Base-by-base conservation (phyloP, 129 eudicot genomes). In the Lonicera japonica region DNA sequence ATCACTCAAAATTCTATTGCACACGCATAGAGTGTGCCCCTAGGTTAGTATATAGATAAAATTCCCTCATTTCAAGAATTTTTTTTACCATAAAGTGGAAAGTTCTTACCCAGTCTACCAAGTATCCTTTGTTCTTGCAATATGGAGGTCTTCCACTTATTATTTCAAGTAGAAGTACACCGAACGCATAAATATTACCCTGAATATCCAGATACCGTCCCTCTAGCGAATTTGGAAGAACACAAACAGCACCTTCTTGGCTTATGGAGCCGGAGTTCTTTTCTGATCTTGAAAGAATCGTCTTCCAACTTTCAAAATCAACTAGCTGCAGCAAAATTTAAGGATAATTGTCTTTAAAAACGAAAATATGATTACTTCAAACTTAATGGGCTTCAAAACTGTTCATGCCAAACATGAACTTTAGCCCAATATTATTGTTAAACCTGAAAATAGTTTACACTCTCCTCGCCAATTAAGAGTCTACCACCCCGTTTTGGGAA, bases 261-360 rank as follows among this genome's bases (percentile, higher is more conserved):
- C 86, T 71, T n/a, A 91, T 75, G 19, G 77, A 65, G 11, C 80
- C 73, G 8, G 90, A 82, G 66, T 72, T 82, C 71, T 80, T 87
- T 67, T 80, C 99, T 29, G 95, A 88, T 79, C 92, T 76, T 36
- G 86, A 83, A 60, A 82, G 70, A 63, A 88, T 71, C 4, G 82
- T 77, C 70, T 82, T 92, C 99, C 99, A 88, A 43, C 96, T 77
- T 55, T 92, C 99, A 73, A 92, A 85, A 83, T 92, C 96, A 60
- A 92, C 92, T 51, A 92, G 79, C 99, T 92, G 81, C 71, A 77
- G 36, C 5, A 29, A 15, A 45, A 46, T 60, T 38, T 39, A 25
- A 56, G 36, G 55, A 72, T 61, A 62, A 60, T 0, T 40, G 7
- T 40, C 0, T 3, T 21, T 51, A 52, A 13, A 56, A 59, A 22